These are phyloP conservation scores for Oryza glaberrima DNA, from an alignment of 176 grass and related monocot species.

Conservation along the genomic window DNA sequence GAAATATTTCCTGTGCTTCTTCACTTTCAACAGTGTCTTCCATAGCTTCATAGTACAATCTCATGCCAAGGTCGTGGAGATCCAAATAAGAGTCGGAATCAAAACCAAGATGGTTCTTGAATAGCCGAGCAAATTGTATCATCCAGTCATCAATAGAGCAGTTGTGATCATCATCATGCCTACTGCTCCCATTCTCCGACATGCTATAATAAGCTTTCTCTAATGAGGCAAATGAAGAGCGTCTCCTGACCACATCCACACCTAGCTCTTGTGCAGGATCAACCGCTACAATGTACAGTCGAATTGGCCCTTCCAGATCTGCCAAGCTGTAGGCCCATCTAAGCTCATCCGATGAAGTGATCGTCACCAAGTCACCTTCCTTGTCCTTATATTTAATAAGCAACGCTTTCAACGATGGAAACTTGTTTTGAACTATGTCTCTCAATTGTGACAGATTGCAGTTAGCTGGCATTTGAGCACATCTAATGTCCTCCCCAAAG, in stretches of 20 bases:
- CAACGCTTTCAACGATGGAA: conserved; percentile 60
- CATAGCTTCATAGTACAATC: conserved; percentile 69
- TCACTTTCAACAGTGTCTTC: conserved; percentile 69
- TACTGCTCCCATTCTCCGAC: conserved; percentile 42
- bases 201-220: conserved; percentile 44
- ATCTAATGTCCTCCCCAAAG: conserved; percentile 75
- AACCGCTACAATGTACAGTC: conserved; percentile 56
- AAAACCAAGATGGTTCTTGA: conserved; percentile 69
- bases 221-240: conserved; percentile 42
- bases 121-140: conserved; percentile 56
- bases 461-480: conserved; percentile 55
- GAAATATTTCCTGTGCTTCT: conserved; percentile 69
- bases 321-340: conserved; percentile 48
- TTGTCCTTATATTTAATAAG: conserved; percentile 77
- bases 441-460: conserved; percentile 59
- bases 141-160: conserved; percentile 60
- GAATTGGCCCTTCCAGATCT: conserved; percentile 46
- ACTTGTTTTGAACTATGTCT: conserved; percentile 63
- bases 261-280: conserved; percentile 54
- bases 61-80: conserved; percentile 67
- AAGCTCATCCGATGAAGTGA: conserved; percentile 70
- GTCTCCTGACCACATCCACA: conserved; percentile 44
- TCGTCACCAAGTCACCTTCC: conserved; percentile 70
- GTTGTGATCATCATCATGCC: conserved; percentile 41
- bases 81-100: conserved; percentile 66